Base-by-base conservation (phyloP, 2,329 filamentous ascomycete species). In the Colletotrichum tofieldiae region DNA sequence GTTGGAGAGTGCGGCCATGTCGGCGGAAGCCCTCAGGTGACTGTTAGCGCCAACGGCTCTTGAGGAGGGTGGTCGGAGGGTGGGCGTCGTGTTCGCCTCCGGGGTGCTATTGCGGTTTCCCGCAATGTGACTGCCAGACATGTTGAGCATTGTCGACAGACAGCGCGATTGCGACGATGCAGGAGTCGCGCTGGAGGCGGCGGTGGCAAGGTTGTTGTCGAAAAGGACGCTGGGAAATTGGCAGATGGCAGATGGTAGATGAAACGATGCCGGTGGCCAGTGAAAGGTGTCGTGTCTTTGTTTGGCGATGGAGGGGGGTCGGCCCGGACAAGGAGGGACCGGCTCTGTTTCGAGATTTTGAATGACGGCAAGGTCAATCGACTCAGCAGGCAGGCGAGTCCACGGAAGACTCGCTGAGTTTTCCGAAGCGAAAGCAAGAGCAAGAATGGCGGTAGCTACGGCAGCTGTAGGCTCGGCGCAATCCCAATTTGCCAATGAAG, bases 81-180 rank as follows among this genome's bases (percentile, higher is more conserved):
- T 92, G 65, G 92, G 93, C 73, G 93, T 91, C 79, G 92, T 94
- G 77, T 92, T 93, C 65, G 93, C 94, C 86, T 98, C 96, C 67
- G 96, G 96, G 56, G 96, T 98, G 88, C 95, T 98, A 85, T 98
- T 98, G 79, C 96, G 93, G 85, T 98, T 98, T 77, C 91, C 91
- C 82, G 92, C 90, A 76, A 90, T 86, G 81, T 91, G 90, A 79
- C 88, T 92, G 78, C 91, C 91, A 83, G 93, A 90, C 89, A 91
- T 91, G 74, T 87, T 89, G 84, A 87, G 83, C 86, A 89, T 88
- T 78, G 67, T 73, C 59, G 68, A 58, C 35, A 59, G 70, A 63
- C 75, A 71, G 67, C 56, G 64, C 73, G 65, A 71, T 71, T 35
- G 47, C 29, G 45, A 59, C 49, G 39, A 43, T 59, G 67, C 52